Evolutionary conservation across 495 filamentous ascomycete species (phyloP).

Genomic region (Alectoria sarmentosa): DNA sequence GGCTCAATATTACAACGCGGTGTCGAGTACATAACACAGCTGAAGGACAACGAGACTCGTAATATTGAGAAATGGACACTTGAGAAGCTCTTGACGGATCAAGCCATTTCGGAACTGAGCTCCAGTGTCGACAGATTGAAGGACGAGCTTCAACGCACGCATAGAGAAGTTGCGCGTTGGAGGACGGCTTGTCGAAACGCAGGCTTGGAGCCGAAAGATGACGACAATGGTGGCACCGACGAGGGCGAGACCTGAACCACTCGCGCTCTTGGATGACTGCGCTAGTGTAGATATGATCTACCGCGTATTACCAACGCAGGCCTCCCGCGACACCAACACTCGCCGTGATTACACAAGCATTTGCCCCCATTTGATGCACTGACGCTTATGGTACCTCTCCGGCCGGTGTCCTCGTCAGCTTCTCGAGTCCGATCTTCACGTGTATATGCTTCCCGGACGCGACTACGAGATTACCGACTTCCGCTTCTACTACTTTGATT

Average conservation of each 20-base stretch:
- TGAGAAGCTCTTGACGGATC: conserved; percentile 89
- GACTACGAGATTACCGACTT: neutral
- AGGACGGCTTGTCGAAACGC: conserved; percentile 73
- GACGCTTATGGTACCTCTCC: neutral
- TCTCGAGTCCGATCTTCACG: neutral
- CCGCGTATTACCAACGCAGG: neutral
- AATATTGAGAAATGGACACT: conserved; percentile 97
- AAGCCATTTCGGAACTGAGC: conserved; percentile 88
- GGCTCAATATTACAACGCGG: conserved; percentile 92
- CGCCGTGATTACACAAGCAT: neutral
- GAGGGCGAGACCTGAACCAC: conserved; percentile 12
- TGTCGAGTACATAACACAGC: conserved; percentile 85
- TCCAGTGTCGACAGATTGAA: conserved; percentile 86
- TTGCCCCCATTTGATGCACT: neutral
- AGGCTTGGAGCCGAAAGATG: conserved; percentile 44
- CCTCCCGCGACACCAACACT: neutral
- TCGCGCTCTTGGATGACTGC: neutral
- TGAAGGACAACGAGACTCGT: conserved; percentile 87
- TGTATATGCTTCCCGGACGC: neutral
- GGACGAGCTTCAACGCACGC: conserved; percentile 62
- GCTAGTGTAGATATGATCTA: neutral
- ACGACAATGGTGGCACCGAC: conserved; percentile 15
- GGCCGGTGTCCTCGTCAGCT: neutral
- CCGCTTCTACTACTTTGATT: neutral
- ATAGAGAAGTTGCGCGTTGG: conserved; percentile 76